Conservation (phyloP, 768 basidiomycete species). For the Trametes cubensis region DNA sequence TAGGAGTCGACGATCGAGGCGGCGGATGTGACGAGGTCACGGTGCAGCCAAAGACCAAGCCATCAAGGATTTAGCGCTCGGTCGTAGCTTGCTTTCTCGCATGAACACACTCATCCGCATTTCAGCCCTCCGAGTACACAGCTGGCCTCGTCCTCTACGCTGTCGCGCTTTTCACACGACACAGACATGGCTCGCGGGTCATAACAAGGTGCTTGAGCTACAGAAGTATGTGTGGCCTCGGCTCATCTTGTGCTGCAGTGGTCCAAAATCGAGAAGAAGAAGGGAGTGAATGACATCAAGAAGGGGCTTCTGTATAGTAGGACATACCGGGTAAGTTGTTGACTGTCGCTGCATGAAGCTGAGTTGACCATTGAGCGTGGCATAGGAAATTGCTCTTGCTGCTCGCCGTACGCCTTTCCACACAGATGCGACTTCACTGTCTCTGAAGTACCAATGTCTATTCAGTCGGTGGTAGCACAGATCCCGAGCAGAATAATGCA, state of each 20-base stretch:
- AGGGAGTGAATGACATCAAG: constrained; percentile 64
- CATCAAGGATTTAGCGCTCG: not conserved
- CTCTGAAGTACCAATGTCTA: not conserved
- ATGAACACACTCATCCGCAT: constrained; percentile 10
- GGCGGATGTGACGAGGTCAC: too few species aligned
- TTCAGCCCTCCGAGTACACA: constrained; percentile 2
- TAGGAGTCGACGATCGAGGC: too few species aligned
- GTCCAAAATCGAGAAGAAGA: constrained; percentile 77
- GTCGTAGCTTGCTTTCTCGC: not conserved
- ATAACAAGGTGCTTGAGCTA: constrained; percentile 41
- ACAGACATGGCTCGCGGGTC: constrained; percentile 37
- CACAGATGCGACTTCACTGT: not conserved
- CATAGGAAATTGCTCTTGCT: constrained; percentile 65
- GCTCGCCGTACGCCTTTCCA: constrained; percentile 49
- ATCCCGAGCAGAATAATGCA: constrained; percentile 55
- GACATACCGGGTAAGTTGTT: constrained; percentile 51
- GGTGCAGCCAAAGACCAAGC: too few species aligned
- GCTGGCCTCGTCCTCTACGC: constrained; percentile 4
- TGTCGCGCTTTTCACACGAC: constrained; percentile 34
- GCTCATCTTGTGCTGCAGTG: constrained; percentile 45
- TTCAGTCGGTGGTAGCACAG: constrained; percentile 58
- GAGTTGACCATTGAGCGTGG: not conserved
- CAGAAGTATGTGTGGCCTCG: not conserved
- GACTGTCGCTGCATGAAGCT: constrained; percentile 4
- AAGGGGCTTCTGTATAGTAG: constrained; percentile 61